A percentile compares a stretch with the other conserved stretches of the same genome.
These are phyloP conservation scores for Epithemia pelagica DNA, from an alignment of 108 stramenopile genomes.

Conservation along the genomic window DNA sequence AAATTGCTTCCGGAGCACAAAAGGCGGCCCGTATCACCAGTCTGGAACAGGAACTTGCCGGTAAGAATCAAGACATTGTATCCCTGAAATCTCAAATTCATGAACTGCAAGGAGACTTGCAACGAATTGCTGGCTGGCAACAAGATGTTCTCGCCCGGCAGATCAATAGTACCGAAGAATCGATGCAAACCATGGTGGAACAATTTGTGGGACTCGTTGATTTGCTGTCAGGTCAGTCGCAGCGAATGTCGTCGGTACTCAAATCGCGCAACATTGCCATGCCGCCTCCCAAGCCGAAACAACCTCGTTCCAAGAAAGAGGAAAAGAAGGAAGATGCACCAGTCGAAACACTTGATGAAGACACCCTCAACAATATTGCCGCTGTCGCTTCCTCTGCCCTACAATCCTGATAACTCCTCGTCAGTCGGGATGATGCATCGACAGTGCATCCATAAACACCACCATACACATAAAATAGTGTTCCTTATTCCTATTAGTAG, in stretches of 20 bases:
- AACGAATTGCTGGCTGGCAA: background rate
- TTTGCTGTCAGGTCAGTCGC: background rate
- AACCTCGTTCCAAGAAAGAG: background rate
- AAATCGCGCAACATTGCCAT: background rate
- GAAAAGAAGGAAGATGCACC: background rate
- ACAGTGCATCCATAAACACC: too few species aligned
- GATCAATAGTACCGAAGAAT: background rate
- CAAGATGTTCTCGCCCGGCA: background rate
- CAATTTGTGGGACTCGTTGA: background rate
- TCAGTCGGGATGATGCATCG: too few species aligned
- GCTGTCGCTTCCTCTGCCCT: background rate
- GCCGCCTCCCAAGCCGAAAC: background rate
- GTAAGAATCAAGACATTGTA: conserved; percentile 22
- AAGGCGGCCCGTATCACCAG: background rate
- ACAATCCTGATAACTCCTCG: background rate
- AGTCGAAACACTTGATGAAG: background rate
- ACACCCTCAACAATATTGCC: background rate
- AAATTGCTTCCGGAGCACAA: background rate
- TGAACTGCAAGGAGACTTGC: background rate
- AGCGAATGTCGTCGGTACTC: background rate
- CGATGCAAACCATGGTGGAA: conserved; percentile 1
- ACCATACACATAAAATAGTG: too few species aligned
- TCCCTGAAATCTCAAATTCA: conserved; percentile 1
- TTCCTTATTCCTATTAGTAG: too few species aligned
- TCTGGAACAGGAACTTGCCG: conserved; percentile 24